Evolutionary conservation across 2,329 filamentous ascomycete genomes (phyloP), one percentile per base, ranked within the genome.

Genomic region (Scedosporium boydii): DNA sequence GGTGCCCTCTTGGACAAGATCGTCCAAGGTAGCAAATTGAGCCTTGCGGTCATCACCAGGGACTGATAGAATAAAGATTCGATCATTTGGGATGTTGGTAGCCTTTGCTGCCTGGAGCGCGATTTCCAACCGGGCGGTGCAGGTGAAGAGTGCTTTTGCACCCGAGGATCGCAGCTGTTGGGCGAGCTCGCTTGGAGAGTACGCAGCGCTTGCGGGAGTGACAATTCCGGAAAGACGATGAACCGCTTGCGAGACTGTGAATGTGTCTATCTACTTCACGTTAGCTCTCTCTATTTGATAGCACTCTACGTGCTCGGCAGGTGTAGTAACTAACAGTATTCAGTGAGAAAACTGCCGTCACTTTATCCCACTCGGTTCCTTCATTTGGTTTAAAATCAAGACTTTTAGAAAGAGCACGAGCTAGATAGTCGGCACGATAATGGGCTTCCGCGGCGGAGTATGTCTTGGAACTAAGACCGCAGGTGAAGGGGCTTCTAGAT

Each of bases 331-430:
- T 64, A 74, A 91, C 88, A 29, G 90, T 91, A 71, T 96, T 96
- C 63, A 92, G 74, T n/a, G 87, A 87, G 75, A 90, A 96, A 29
- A 93, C 78, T 4, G 80, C 87, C 57, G 90, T 77, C 23, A 93
- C 88, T 72, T 92, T 91, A 69, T 95, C 90, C 87, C 88, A 95
- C 71, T 93, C 89, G 0, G 84, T 84, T 12, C 88, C 90, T 63
- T 85, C 73, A 67, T 90, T 87, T 6, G 88, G 85, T 55, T 81
- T 73, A 81, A 90, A 92, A 55, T 84, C 86, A 64, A 95, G 81
- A 65, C 90, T 85, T 70, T 89, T 86, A 46, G 83, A 81, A 38
- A 96, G 75, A 23, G 83, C 87, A 63, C 87, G 82, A 16, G 90
- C 82, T 23, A 95, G 79, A 61, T 77, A 79, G 29, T 91, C 86